Conservation (phyloP, 345 rosid genomes). For the Brassica nigra region DNA sequence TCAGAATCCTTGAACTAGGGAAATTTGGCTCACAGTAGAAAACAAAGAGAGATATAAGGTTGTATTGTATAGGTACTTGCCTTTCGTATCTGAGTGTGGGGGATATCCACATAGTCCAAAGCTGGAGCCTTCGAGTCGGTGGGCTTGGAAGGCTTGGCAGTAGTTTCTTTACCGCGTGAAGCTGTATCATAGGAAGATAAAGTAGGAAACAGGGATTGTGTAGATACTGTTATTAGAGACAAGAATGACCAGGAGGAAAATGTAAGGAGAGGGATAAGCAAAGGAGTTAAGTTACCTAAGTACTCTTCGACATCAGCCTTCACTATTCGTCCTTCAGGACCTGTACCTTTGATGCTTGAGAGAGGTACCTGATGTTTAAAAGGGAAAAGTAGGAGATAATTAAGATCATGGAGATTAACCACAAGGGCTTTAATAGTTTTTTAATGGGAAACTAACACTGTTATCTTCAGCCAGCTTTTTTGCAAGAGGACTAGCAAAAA, state of each 20-base stretch:
- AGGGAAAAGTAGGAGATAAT: slow-evolving; percentile 1
- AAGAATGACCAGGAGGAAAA: background rate
- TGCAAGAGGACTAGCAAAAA: slow-evolving; percentile 89
- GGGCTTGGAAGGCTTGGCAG: slow-evolving; percentile 55
- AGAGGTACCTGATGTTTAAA: slow-evolving; percentile 61
- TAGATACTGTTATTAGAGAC: slow-evolving; percentile 1
- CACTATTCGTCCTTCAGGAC: slow-evolving; percentile 82
- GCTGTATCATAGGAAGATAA: slow-evolving; percentile 49
- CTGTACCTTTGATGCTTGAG: slow-evolving; percentile 88
- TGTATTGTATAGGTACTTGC: slow-evolving; percentile 33
- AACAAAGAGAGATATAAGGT: background rate
- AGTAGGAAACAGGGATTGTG: slow-evolving; percentile 13
- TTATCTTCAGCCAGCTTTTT: slow-evolving; percentile 87
- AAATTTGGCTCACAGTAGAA: background rate
- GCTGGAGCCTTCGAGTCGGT: slow-evolving; percentile 50
- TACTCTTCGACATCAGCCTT: slow-evolving; percentile 93
- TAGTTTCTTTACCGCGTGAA: slow-evolving; percentile 67
- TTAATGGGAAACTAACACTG: slow-evolving; percentile 51
- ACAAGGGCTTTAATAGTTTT: background rate
- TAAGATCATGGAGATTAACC: slow-evolving; percentile 2
- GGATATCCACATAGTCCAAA: slow-evolving; percentile 84
- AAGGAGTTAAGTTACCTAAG: slow-evolving; percentile 58
- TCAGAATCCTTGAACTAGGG: slow-evolving; percentile 1
- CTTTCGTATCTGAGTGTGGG: slow-evolving; percentile 96
- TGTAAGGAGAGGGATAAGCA: background rate